These are phyloP conservation scores for Thelephora terrestris DNA, from an alignment of 1,284 basidiomycete genomes.

Conservation along the genomic window DNA sequence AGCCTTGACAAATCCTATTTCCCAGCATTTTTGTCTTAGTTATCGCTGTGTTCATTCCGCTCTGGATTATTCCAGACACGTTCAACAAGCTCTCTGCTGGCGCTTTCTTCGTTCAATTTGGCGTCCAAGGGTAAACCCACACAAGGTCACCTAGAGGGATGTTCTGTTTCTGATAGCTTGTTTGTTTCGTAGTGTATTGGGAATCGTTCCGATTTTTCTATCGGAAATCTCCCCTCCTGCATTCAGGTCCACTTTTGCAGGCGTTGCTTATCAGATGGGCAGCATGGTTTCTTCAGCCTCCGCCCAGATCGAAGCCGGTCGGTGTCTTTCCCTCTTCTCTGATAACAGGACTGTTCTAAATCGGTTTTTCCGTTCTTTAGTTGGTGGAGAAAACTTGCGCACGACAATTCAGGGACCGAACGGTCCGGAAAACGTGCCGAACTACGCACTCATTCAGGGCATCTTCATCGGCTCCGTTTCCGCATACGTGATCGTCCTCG, in stretches of 20 bases:
- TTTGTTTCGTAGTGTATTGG: neutral
- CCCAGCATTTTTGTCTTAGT: slow-evolving; percentile 45
- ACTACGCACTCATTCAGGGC: slow-evolving; percentile 82
- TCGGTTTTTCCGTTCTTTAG: slow-evolving; percentile 22
- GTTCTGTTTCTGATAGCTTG: neutral
- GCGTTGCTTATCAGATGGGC: slow-evolving; percentile 83
- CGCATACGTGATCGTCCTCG: slow-evolving; percentile 57
- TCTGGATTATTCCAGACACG: slow-evolving; percentile 71
- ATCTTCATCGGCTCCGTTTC: slow-evolving; percentile 75
- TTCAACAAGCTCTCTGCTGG: slow-evolving; percentile 65
- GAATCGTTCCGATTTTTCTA: slow-evolving; percentile 63
- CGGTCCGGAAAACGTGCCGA: slow-evolving; percentile 45
- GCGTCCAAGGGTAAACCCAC: slow-evolving; percentile 60
- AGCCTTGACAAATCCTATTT: slow-evolving; percentile 6
- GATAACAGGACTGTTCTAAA: neutral
- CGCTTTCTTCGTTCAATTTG: slow-evolving; percentile 80
- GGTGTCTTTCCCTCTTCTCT: slow-evolving; percentile 19
- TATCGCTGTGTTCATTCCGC: slow-evolving; percentile 64
- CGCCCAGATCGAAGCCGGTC: slow-evolving; percentile 85
- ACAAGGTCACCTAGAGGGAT: neutral
- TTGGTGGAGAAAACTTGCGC: slow-evolving; percentile 49
- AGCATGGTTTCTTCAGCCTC: slow-evolving; percentile 86
- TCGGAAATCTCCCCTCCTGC: slow-evolving; percentile 87
- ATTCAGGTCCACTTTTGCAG: slow-evolving; percentile 90
- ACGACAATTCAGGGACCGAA: slow-evolving; percentile 37